Evolutionary conservation across 139 green algal genomes (phyloP), one percentile per base, ranked within the genome.

Genomic region (Chlamydomonas sphaeroides): DNA sequence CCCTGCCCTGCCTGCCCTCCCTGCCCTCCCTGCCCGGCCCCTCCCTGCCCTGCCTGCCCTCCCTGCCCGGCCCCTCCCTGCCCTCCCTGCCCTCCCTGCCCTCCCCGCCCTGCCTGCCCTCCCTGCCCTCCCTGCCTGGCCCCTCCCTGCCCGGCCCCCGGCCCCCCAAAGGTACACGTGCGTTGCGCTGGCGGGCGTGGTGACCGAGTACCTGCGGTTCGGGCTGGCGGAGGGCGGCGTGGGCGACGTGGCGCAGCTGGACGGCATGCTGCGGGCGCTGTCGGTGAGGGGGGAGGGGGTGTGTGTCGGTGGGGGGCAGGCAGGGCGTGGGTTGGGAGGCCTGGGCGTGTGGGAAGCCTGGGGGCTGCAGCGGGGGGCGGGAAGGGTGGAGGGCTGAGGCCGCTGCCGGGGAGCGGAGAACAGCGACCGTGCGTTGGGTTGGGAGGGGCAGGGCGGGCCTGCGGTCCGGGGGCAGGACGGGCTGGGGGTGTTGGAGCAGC

Each of bases 231-330:
- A 99, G 86, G 97, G 97, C 5, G 97, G 97, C 0, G 35, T 98
- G 48, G 90, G 90, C 1, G 97, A 99, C 74, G 89, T 99, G 36
- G 83, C 88, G 56, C 95, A 98, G 91, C 91, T 99, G 76, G 97
- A 99, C 78, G 56, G 53, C 15, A 77, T 93, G 48, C 68, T 93
- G 30, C 25, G 75, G 4, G 87, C 87, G 14, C 65, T 93, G 68
- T 42, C 70, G 76, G 87, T 90, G 69, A 25, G 75, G 20, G 10
- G 36, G 69, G n/a, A n/a, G n/a, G n/a, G 26, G 45, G 17, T 10
- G 42, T 28, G 33, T 38, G 38, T 53, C 20, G 33, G 33, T 69
- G 35, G 62, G 57, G 57, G 7, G 57, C 57, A 25, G 57, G 23
- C 21, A 65, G 57, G 18, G 7, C 23, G 57, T 23, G 57, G 57